Base-by-base conservation (phyloP, 2,329 filamentous ascomycete species). In the Colletotrichum karsti region DNA sequence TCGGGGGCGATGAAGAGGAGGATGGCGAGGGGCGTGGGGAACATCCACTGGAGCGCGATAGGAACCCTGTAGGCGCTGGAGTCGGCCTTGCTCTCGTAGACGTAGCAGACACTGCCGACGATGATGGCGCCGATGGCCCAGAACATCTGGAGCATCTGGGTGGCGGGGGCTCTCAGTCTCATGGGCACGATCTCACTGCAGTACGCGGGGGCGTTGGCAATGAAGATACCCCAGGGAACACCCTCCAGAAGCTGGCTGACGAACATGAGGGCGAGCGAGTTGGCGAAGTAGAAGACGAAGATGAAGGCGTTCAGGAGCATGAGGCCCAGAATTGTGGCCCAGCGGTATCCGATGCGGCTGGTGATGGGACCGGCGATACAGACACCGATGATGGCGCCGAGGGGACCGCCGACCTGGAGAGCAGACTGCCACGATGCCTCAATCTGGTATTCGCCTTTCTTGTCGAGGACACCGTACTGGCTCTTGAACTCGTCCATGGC, bases 111-210 rank as follows among this genome's bases (percentile, higher is more conserved):
- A 67, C 78, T 88, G 33, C 82, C 85, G 24, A 90, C 88, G 65
- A 91, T 88, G 74, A 91, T 90, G 37, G 78, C 76, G 26, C 88
- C 88, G 73, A 91, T 86, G 18, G 88, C 85, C 88, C 88, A 91
- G 80, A 87, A 88, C 87, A 90, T 90, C 78, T 91, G 88, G 77
- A 91, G 72, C 84, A 88, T 90, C 77, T 88, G 85, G 3, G 88
- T 91, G 5, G 83, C 83, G 20, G 87, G 84, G 59, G 85, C 88
- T 75, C 88, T 79, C 61, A 91, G 77, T 73, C 79, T 79, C 58
- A 91, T 82, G 1, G 88, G 88, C 3, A 89, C 87, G 63, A 91
- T 88, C 75, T 91, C 89, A 73, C 78, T 79, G 77, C 84, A 88
- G 80, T 90, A 91, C 7, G 89, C 88, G 1, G 89, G 89, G 5